Percentiles rank a stretch among this genome's conserved stretches.
Conservation (phyloP, 805 yeast genomes). For the Wickerhamiella alocasiicola region DNA sequence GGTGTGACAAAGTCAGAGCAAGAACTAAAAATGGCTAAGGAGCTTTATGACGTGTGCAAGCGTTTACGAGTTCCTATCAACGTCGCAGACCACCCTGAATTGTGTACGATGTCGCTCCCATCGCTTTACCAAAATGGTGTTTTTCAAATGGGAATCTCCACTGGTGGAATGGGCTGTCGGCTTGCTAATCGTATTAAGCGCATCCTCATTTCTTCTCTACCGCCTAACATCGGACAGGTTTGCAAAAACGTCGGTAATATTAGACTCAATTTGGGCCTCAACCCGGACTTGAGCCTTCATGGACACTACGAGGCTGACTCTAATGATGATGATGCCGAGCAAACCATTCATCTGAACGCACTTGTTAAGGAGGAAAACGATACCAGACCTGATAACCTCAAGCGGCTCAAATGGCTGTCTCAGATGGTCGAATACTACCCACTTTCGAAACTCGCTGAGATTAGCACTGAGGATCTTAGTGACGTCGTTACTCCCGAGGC, state of each 20-base stretch:
- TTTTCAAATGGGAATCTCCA: conserved; percentile 71
- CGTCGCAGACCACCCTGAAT: conserved; percentile 57
- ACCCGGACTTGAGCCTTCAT: background rate
- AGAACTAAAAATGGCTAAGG: conserved; percentile 24
- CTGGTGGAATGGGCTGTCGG: conserved; percentile 82
- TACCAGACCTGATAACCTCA: conserved; percentile 26
- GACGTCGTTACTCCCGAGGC: conserved; percentile 27
- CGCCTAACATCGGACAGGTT: conserved; percentile 54
- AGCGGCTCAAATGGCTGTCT: conserved; percentile 67
- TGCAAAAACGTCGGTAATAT: conserved; percentile 59
- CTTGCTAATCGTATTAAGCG: conserved; percentile 70
- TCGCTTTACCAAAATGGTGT: conserved; percentile 61
- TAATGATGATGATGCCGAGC: conserved; percentile 55
- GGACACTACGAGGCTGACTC: conserved; percentile 10
- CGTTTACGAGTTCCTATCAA: conserved; percentile 69
- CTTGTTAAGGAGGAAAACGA: conserved; percentile 30
- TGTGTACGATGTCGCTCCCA: conserved; percentile 62
- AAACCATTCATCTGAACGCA: conserved; percentile 44
- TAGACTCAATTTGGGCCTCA: conserved; percentile 39
- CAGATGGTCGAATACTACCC: conserved; percentile 91
- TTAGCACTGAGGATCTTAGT: conserved; percentile 48
- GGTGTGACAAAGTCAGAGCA: conserved; percentile 16
- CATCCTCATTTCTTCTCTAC: conserved; percentile 48
- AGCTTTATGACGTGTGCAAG: conserved; percentile 41
- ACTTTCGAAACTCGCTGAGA: conserved; percentile 43